phyloP scores from a whole-genome alignment of 352 stramenopile genomes.

The Phytopythium montanum region DNA sequence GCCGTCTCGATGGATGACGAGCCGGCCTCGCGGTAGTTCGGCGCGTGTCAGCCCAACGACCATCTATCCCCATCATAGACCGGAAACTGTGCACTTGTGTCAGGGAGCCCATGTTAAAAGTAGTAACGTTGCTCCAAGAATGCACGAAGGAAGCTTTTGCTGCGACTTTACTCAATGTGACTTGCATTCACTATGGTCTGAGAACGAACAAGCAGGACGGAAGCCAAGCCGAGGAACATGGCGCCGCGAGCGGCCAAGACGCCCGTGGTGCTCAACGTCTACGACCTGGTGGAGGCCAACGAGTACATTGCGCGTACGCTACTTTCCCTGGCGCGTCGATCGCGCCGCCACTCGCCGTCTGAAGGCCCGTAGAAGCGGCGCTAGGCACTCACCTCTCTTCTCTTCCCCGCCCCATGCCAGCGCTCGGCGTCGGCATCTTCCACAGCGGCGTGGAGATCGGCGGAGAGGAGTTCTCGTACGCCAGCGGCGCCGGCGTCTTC shows the following conservation, averaged over 20 bases:
- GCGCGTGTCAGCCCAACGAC: too few relatives aligned
- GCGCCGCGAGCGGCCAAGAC: slow-evolving; percentile 41
- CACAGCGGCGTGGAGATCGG: slow-evolving; percentile 92
- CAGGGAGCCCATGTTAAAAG: neutral
- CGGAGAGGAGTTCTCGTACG: slow-evolving; percentile 92
- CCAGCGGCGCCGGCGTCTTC: slow-evolving; percentile 89
- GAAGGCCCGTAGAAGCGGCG: neutral
- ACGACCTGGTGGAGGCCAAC: slow-evolving; percentile 92
- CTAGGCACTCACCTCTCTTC: neutral
- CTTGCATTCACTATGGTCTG: neutral
- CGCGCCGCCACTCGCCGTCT: neutral
- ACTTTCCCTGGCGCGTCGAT: neutral
- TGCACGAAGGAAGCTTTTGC: neutral
- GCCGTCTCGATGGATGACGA: too few relatives aligned
- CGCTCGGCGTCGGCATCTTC: slow-evolving; percentile 87
- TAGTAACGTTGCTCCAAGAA: neutral
- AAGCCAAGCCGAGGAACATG: slow-evolving; percentile 19
- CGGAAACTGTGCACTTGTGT: neutral
- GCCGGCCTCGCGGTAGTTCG: too few relatives aligned
- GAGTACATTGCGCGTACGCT: slow-evolving; percentile 75
- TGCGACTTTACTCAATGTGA: neutral
- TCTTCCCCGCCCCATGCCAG: slow-evolving; percentile 8
- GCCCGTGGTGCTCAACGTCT: slow-evolving; percentile 88
- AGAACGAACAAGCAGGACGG: neutral
- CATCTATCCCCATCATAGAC: too few relatives aligned